Conservation (phyloP, 225 moss, liverwort and hornwort genomes). For the Anthoceros angustus region DNA sequence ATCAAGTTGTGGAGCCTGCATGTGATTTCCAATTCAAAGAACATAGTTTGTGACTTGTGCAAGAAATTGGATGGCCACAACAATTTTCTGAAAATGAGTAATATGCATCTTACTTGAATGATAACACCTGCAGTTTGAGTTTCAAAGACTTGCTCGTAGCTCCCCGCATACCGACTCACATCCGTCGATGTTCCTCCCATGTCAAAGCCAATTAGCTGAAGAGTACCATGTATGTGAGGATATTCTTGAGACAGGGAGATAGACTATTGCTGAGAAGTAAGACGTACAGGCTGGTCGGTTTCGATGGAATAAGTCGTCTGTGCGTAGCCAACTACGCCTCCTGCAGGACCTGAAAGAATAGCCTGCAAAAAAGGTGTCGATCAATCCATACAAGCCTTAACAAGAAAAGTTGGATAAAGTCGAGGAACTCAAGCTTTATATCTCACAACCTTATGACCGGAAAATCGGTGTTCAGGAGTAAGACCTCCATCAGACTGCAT, state of each 20-base stretch:
- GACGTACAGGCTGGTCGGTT: conserved; percentile 55
- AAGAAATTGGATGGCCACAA: background rate
- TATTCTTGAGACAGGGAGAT: background rate
- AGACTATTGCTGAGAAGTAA: background rate
- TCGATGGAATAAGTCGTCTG: conserved; percentile 76
- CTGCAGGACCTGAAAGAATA: conserved; percentile 89
- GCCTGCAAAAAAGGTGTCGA: conserved; percentile 19
- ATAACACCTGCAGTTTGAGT: no score
- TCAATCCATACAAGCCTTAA: background rate
- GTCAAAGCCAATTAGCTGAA: conserved; percentile 91
- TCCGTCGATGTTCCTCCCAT: conserved; percentile 99
- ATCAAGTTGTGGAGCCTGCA: conserved; percentile 83
- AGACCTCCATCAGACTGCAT: conserved; percentile 99
- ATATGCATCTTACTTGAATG: conserved; percentile 19
- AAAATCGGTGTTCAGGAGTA: conserved; percentile 86
- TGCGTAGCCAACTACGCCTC: conserved; percentile 92
- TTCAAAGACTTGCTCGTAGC: no score
- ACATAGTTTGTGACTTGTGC: background rate
- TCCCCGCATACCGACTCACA: conserved; percentile 83
- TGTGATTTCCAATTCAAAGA: background rate
- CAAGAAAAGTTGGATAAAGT: background rate
- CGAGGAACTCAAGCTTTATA: background rate
- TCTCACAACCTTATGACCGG: conserved; percentile 59
- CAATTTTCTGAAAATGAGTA: background rate
- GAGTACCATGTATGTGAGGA: background rate